Base-by-base conservation (phyloP, 108 stramenopile genomes). In the Skeletonema costatum region DNA sequence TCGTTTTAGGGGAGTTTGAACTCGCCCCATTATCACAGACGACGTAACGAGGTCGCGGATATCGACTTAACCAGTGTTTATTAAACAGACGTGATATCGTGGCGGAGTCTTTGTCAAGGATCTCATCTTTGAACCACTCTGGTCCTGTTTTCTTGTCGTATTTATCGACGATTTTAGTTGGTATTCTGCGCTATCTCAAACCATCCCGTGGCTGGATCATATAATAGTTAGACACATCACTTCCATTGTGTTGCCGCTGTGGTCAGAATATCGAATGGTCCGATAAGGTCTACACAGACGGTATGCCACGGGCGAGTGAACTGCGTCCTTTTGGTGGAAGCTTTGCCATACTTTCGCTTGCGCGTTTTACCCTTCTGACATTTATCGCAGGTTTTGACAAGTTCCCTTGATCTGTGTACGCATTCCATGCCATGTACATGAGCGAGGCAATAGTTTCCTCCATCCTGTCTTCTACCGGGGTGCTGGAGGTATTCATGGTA, bases 401-500 rank as follows among this genome's bases (percentile, higher is more conserved):
- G 11, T 8, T 48, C n/a, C 8, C 36, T 58, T 42, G 29, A 63
- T 56, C 0, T 53, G 16, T 1, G 38, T n/a, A 8, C 25, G 13
- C 17, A 84, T 25, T 8, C 60, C n/a, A 12, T 31, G 66, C 16
- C 59, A 17, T n/a, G 19, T 69, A 41, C 25, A 74, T 68, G 10
- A 32, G 17, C 0, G 38, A 33, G 2, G 39, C 13, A 0, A 84
- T 70, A 2, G 78, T 78, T n/a, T 79, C 68, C 1, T 68, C 36
- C 4, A 84, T 21, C 7, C 66, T 56, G 6, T 56, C 33, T n/a
- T 13, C 14, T 7, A 9, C 83, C 78, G 0, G 60, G 62, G 36
- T 84, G 83, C 0, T 75, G 63, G 8, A 84, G 70, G 5, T 46
- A 35, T 1, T 53, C n/a, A 42, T 84, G 83, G 53, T 75, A 84